These are phyloP conservation scores for Cucumis sativus DNA, from an alignment of 306 rosid species.

Conservation along the genomic window DNA sequence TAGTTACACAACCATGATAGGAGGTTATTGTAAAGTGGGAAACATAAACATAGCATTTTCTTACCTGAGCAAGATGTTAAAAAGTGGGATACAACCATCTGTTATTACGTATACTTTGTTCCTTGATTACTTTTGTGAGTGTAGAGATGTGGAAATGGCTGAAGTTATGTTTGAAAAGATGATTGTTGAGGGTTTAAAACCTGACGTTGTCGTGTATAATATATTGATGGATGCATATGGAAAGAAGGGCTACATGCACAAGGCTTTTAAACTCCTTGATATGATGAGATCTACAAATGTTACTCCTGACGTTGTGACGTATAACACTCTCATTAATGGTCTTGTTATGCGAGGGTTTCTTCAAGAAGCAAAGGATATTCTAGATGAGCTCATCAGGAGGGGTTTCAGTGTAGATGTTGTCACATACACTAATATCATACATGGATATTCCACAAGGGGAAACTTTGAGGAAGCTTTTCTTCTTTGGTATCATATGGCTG, in stretches of 20 bases:
- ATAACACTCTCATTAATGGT: slow-evolving; percentile 32
- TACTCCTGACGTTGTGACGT: slow-evolving; percentile 22
- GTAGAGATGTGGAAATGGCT: slow-evolving; percentile 22
- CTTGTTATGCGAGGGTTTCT: slow-evolving; percentile 19
- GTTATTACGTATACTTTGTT: slow-evolving; percentile 15
- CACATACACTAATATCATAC: slow-evolving; percentile 17
- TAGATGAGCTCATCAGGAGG: slow-evolving; percentile 23
- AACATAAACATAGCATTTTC: slow-evolving; percentile 9
- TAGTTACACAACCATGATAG: slow-evolving; percentile 21
- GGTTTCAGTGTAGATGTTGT: slow-evolving; percentile 28
- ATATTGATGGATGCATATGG: slow-evolving; percentile 28
- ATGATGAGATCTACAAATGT: slow-evolving; percentile 19
- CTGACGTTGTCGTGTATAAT: slow-evolving; percentile 23
- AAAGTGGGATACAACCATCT: slow-evolving; percentile 22
- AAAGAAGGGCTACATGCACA: slow-evolving; percentile 23
- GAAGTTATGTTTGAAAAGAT: slow-evolving; percentile 18
- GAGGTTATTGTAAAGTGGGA: slow-evolving; percentile 20
- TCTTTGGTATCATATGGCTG: slow-evolving; percentile 26
- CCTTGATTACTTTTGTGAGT: slow-evolving; percentile 18
- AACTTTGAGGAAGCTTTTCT: slow-evolving; percentile 27
- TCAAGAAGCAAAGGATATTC: slow-evolving; percentile 20
- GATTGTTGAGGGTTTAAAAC: slow-evolving; percentile 14
- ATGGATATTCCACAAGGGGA: slow-evolving; percentile 24
- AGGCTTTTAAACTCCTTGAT: slow-evolving; percentile 19
- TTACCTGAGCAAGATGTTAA: slow-evolving; percentile 25